These are phyloP conservation scores for Craterostigma plantagineum DNA, from an alignment of 257 asterid species.

Conservation along the genomic window DNA sequence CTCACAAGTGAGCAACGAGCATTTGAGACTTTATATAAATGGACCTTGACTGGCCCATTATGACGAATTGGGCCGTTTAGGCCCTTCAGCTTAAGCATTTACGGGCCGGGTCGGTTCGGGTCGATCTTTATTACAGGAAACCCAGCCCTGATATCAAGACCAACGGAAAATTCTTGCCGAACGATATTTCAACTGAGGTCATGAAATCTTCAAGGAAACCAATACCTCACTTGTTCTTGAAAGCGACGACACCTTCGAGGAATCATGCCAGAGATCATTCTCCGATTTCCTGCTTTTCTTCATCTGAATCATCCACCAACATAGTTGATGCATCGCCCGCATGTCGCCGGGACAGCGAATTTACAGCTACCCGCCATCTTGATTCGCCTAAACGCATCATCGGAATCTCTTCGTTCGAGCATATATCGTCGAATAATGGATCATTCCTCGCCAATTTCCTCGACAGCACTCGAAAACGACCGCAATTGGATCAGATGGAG, in stretches of 20 bases:
- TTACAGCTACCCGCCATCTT: constrained; percentile 9
- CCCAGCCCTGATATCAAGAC: no score
- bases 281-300: constrained; percentile 5
- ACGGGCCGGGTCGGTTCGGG: no score
- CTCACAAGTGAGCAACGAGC: no score
- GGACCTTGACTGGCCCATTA: no score
- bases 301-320: constrained; percentile 9
- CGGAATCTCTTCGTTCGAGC: no score
- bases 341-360: constrained; percentile 10
- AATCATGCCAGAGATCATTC: constrained; percentile 5
- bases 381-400: constrained; percentile 12
- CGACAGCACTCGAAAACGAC: constrained; percentile 4
- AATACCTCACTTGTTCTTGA: constrained; percentile 12
- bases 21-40: no score
- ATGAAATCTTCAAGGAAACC: constrained; percentile 31
- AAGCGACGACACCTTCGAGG: no score
- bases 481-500: constrained; percentile 6
- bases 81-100: no score
- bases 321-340: constrained; percentile 11
- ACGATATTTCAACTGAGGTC: constrained; percentile 6
- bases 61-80: no score
- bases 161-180: no score
- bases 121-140: no score
- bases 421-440: no score
- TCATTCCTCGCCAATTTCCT: constrained; percentile 12